Evolutionary conservation across 2,329 filamentous ascomycete genomes (phyloP), one percentile per base, ranked within the genome.

Genomic region (Tolypocladium nubicola): DNA sequence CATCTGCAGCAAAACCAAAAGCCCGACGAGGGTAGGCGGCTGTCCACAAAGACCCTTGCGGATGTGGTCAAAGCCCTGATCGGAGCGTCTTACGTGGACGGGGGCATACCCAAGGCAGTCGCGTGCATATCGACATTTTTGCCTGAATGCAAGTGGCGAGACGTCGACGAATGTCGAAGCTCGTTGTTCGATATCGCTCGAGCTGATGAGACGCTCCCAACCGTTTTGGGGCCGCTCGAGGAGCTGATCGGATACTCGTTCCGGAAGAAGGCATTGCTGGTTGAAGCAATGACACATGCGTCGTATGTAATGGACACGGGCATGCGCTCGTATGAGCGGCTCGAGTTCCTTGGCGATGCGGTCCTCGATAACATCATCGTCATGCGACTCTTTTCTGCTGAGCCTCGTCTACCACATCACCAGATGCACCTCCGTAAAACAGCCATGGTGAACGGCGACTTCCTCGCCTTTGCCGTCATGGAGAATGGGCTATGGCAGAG

Each of bases 291-390:
- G 54, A 96, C 91, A 0, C 92, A 97, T 66, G 76, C 83, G 0
- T 92, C 89, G 0, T 75, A 75, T 37, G 70, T 73, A 19, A 74
- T 79, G 5, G 75, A 76, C 2, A 76, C 72, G 26, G 58, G 61
- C 1, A 60, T 61, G 16, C 63, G 66, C 49, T 73, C 73, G 0
- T 79, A 84, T 14, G 88, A 97, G 62, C 82, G 91, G 0, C 79
- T 97, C 1, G 93, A 97, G 66, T 96, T 94, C 65, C 75, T 97
- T 0, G 93, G 93, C 1, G 93, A 97, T 64, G 83, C 90, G 0
- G 76, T 97, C 2, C 81, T 97, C 0, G 93, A 97, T 70, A 81
- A 85, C 63, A 75, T 96, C 57, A 75, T 97, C 53, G 84, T 89
- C 9, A 75, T 73, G 0, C 76, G 73, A n/a, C 72, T 93, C 7